These are phyloP conservation scores for Mucor plumbeus DNA, from an alignment of 371 early-diverging fungal species.

Conservation along the genomic window DNA sequence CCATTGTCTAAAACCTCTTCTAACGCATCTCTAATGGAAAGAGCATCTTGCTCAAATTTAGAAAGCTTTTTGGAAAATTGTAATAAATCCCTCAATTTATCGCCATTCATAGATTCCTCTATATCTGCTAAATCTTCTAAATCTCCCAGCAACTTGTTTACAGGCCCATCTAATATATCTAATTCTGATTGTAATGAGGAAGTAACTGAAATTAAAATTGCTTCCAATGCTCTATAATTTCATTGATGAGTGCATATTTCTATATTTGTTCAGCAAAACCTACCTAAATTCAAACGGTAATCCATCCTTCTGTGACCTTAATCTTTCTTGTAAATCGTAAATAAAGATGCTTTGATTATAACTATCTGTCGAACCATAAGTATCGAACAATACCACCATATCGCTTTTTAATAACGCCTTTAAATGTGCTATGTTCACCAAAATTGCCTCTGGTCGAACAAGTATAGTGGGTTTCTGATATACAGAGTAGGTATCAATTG, in stretches of 20 bases:
- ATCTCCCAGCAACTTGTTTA: slow-evolving; percentile 65
- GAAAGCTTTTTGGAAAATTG: slow-evolving; percentile 77
- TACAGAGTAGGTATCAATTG: slow-evolving; percentile 77
- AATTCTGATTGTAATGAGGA: slow-evolving; percentile 75
- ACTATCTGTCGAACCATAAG: slow-evolving; percentile 67
- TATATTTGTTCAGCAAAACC: not conserved
- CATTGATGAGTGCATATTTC: not conserved
- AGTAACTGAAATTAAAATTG: slow-evolving; percentile 78
- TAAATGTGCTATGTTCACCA: slow-evolving; percentile 81
- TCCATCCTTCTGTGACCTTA: slow-evolving; percentile 58
- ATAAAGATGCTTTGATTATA: slow-evolving; percentile 78
- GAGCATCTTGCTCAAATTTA: slow-evolving; percentile 75
- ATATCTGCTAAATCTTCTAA: slow-evolving; percentile 68
- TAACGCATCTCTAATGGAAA: slow-evolving; percentile 78
- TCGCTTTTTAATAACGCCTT: slow-evolving; percentile 85
- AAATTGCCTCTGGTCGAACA: slow-evolving; percentile 84
- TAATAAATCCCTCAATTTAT: slow-evolving; percentile 76
- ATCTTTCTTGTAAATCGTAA: slow-evolving; percentile 79
- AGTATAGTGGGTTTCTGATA: slow-evolving; percentile 85
- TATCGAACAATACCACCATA: slow-evolving; percentile 78
- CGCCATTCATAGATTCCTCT: slow-evolving; percentile 78
- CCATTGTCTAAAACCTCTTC: slow-evolving; percentile 82
- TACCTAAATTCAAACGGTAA: slow-evolving; percentile 79
- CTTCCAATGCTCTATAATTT: slow-evolving; percentile 73
- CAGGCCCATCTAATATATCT: slow-evolving; percentile 62